Conservation (phyloP, 805 yeast genomes). For the Zygosaccharomyces gambellarensis region DNA sequence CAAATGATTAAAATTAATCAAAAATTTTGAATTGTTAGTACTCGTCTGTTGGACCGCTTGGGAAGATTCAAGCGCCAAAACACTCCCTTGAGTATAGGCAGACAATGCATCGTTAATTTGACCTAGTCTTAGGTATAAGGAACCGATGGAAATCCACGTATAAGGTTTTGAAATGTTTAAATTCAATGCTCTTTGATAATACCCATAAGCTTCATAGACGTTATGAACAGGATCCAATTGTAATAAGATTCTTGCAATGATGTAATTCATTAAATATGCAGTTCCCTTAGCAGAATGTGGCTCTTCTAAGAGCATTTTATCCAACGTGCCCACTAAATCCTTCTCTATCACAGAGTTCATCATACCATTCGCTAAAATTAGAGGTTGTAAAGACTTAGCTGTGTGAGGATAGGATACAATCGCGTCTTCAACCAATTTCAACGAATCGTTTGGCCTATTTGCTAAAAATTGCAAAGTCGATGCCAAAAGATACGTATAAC, state of each 20-base stretch:
- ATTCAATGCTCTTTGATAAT: slow-evolving; percentile 19
- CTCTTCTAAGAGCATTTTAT: slow-evolving; percentile 10
- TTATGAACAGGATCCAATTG: slow-evolving; percentile 13
- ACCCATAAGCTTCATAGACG: slow-evolving; percentile 18
- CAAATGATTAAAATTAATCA: slow-evolving; percentile 13
- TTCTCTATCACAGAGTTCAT: slow-evolving; percentile 7
- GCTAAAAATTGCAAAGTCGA: slow-evolving; percentile 12
- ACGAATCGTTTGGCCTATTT: slow-evolving; percentile 1
- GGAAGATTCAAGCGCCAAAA: slow-evolving; percentile 28
- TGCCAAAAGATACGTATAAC: slow-evolving; percentile 15
- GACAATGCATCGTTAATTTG: slow-evolving; percentile 63
- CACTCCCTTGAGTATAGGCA: slow-evolving; percentile 62
- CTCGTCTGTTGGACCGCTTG: slow-evolving; percentile 5
- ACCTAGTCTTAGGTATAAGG: slow-evolving; percentile 51
- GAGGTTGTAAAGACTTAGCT: slow-evolving; percentile 10
- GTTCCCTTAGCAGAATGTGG: slow-evolving; percentile 5
- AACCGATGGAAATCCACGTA: slow-evolving; percentile 65
- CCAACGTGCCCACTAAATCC: slow-evolving; percentile 3
- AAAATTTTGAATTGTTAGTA: slow-evolving; percentile 1
- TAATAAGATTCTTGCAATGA: slow-evolving; percentile 17
- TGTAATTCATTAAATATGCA: slow-evolving; percentile 14
- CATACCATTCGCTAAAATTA: slow-evolving; percentile 13
- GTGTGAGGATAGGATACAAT: slow-evolving; percentile 12
- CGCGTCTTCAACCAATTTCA: slow-evolving; percentile 11
- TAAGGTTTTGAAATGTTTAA: slow-evolving; percentile 37